These are phyloP conservation scores for Leptomonas seymouri DNA, from an alignment of 208 protist genomes.

Conservation along the genomic window DNA sequence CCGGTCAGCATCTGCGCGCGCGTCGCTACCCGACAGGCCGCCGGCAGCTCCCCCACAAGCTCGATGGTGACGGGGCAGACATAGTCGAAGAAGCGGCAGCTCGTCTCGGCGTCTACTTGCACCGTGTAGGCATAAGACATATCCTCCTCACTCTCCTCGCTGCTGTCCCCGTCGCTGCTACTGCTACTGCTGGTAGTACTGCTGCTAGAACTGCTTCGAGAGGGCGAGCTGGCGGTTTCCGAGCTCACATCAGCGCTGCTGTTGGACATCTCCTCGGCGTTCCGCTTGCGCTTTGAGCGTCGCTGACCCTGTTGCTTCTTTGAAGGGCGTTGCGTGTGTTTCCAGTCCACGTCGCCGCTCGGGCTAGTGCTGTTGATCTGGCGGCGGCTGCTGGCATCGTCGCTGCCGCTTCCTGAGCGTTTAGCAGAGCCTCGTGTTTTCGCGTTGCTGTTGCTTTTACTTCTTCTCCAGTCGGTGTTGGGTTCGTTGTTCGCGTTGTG, in stretches of 20 bases:
- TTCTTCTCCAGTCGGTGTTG: neutral
- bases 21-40: constrained; percentile 13
- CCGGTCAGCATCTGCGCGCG: neutral
- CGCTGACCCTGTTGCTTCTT: too few species aligned
- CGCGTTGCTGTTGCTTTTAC: constrained; percentile 1
- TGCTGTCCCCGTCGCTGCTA: neutral
- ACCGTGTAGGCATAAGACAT: constrained; percentile 37
- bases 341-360: neutral
- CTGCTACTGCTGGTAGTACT: constrained; percentile 1
- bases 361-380: neutral
- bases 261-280: too few species aligned
- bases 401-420: too few species aligned
- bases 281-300: too few species aligned
- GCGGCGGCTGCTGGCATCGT: neutral
- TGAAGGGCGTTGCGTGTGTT: too few species aligned
- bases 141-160: constrained; percentile 28
- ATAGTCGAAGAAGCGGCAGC: constrained; percentile 46
- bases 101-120: constrained; percentile 33
- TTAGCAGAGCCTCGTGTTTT: too few species aligned
- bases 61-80: constrained; percentile 43
- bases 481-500: constrained; percentile 1
- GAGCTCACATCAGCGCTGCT: too few species aligned
- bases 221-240: too few species aligned
- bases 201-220: too few species aligned
- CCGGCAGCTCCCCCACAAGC: constrained; percentile 31